Percentiles rank a stretch among this genome's conserved stretches.
These are phyloP conservation scores for Saccharomycopsis fodiens DNA, from an alignment of 805 yeast genomes.

Conservation along the genomic window DNA sequence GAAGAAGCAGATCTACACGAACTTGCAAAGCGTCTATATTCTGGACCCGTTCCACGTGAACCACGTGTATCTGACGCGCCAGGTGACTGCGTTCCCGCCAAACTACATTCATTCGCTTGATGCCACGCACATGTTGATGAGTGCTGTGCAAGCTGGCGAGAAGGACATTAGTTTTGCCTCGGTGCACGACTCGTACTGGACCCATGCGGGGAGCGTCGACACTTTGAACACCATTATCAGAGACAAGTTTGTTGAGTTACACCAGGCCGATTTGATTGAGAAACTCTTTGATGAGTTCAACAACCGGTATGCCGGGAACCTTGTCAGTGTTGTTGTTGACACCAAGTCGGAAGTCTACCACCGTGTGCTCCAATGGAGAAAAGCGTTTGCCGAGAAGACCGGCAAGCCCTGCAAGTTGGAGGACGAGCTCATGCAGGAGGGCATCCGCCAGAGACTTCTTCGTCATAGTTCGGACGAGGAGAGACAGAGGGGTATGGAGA, in stretches of 20 bases:
- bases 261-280: conserved; percentile 62
- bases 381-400: conserved; percentile 37
- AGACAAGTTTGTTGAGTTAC: conserved; percentile 72
- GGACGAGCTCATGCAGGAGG: conserved; percentile 72
- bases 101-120: conserved; percentile 91
- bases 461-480: conserved; percentile 44
- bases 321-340: conserved; percentile 53
- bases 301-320: conserved; percentile 64
- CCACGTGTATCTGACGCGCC: conserved; percentile 83
- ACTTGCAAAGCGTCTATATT: conserved; percentile 79
- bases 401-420: conserved; percentile 53
- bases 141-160: conserved; percentile 71
- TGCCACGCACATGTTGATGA: conserved; percentile 93
- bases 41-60: conserved; percentile 80
- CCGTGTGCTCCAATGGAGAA: conserved; percentile 42
- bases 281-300: conserved; percentile 73
- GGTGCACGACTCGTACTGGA: conserved; percentile 98
- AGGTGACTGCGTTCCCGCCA: conserved; percentile 91
- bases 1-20: conserved; percentile 65
- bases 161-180: conserved; percentile 73
- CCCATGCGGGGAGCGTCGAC: conserved; percentile 83
- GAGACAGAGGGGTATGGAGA: conserved; percentile 40
- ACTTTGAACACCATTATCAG: conserved; percentile 63
- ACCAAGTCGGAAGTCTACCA: conserved; percentile 42
- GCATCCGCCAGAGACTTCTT: conserved; percentile 48